These are phyloP conservation scores for Sporothrix euskadiensis DNA, from an alignment of 2,329 filamentous ascomycete species.

Conservation along the genomic window DNA sequence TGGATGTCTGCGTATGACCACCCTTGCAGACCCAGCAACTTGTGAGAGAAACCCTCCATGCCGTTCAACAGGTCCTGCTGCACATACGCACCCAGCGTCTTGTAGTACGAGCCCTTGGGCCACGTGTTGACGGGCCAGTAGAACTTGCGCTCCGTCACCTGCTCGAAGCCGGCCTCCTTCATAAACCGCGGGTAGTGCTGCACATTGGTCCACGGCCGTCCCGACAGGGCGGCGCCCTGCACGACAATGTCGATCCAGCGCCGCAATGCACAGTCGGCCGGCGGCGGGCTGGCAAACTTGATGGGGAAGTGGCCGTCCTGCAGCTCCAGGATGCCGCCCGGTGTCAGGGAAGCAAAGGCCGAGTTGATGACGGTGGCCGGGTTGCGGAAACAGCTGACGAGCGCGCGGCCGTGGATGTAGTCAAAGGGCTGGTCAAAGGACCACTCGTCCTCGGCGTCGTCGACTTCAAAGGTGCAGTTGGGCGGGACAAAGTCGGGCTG, in stretches of 20 bases:
- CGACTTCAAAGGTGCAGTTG: constrained; percentile 31
- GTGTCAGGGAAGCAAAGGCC: background rate
- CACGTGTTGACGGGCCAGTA: constrained; percentile 36
- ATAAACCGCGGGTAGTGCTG: constrained; percentile 30
- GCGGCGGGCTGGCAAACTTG: constrained; percentile 25
- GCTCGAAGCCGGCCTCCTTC: constrained; percentile 35
- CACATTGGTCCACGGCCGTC: constrained; percentile 34
- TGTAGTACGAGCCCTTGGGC: constrained; percentile 36
- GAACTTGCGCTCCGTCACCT: constrained; percentile 36
- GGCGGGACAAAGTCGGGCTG: constrained; percentile 29
- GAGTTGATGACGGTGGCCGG: constrained; percentile 25
- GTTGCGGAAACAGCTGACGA: constrained; percentile 29
- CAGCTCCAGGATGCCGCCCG: constrained; percentile 27
- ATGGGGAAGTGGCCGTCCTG: constrained; percentile 30
- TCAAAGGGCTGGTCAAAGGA: constrained; percentile 25
- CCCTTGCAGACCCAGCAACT: constrained; percentile 23
- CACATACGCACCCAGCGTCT: constrained; percentile 33
- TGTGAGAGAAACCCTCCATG: constrained; percentile 24
- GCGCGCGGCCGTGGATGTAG: constrained; percentile 28
- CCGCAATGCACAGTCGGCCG: constrained; percentile 26
- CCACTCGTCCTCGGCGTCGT: constrained; percentile 32
- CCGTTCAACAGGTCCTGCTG: constrained; percentile 32
- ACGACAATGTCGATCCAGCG: constrained; percentile 32
- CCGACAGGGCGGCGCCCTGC: constrained; percentile 30
- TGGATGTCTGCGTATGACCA: constrained; percentile 16